phyloP scores from a whole-genome alignment of 2,329 filamentous ascomycete species.

The Seiridium cupressi region DNA sequence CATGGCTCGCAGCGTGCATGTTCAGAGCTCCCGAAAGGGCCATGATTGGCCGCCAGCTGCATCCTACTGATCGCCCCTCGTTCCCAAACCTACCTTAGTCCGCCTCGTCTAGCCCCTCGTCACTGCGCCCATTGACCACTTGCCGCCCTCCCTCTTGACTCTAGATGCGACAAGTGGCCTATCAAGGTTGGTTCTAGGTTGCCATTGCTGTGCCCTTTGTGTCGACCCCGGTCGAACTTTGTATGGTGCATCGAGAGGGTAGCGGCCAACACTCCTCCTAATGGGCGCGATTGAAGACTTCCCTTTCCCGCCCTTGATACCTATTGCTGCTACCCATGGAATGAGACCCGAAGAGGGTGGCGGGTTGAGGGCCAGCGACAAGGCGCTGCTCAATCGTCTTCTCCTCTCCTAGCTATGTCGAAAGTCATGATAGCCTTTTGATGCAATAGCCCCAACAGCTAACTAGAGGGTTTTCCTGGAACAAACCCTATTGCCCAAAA shows the following conservation, averaged over 20 bases:
- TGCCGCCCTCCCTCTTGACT: background rate
- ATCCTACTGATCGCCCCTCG: background rate
- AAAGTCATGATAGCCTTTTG: too few species aligned
- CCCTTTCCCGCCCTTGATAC: too few species aligned
- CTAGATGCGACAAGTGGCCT: background rate
- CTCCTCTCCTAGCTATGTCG: too few species aligned
- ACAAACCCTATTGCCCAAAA: too few species aligned
- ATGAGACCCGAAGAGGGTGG: too few species aligned
- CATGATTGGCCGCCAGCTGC: background rate
- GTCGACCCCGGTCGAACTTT: background rate
- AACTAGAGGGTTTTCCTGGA: too few species aligned
- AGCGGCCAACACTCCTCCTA: too few species aligned
- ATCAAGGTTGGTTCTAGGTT: background rate
- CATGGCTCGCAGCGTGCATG: background rate
- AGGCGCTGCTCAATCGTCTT: too few species aligned
- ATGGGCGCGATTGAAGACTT: too few species aligned
- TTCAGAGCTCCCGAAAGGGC: background rate
- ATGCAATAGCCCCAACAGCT: too few species aligned
- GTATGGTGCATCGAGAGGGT: background rate
- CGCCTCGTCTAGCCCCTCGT: background rate
- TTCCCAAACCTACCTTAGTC: slow-evolving; percentile 4
- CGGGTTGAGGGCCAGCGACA: too few species aligned
- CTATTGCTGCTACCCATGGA: too few species aligned
- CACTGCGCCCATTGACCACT: background rate
- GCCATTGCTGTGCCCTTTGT: background rate